A percentile compares a stretch with the other conserved stretches of the same genome.
Evolutionary conservation across 805 yeast species (phyloP).

Genomic region (Nakazawaea ambrosiae): DNA sequence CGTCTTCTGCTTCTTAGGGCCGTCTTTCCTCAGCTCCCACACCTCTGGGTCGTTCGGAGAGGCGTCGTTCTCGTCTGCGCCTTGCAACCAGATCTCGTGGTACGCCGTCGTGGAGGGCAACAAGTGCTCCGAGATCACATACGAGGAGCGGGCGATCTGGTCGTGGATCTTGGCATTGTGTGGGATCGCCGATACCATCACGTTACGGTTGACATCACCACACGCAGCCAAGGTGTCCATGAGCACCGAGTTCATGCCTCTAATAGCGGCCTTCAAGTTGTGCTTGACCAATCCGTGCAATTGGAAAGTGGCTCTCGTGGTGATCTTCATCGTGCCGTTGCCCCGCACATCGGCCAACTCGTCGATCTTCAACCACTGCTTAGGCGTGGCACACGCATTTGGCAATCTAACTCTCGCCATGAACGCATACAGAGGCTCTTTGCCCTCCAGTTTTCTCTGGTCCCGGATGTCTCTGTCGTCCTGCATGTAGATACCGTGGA

Average conservation of each 20-base stretch:
- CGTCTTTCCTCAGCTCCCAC: conserved; percentile 62
- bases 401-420: conserved; percentile 96
- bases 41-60: conserved; percentile 54
- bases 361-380: conserved; percentile 84
- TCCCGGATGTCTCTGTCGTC: conserved; percentile 97
- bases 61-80: conserved; percentile 64
- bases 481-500: conserved; percentile 98
- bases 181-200: conserved; percentile 88
- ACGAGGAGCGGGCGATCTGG: conserved; percentile 61
- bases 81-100: conserved; percentile 95
- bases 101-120: conserved; percentile 92
- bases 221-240: conserved; percentile 97
- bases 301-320: conserved; percentile 97
- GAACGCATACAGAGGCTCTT: conserved; percentile 94
- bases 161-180: conserved; percentile 73
- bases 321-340: conserved; percentile 87
- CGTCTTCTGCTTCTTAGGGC: conserved; percentile 76
- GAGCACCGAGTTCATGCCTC: conserved; percentile 85
- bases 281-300: conserved; percentile 91
- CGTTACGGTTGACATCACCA: conserved; percentile 97
- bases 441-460: conserved; percentile 82
- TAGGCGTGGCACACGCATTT: conserved; percentile 83
- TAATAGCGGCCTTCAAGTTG: conserved; percentile 80
- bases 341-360: conserved; percentile 76
- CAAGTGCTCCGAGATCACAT: conserved; percentile 68